Evolutionary conservation across 768 basidiomycete genomes (phyloP).

Genomic region (Floccularia luteovirens): DNA sequence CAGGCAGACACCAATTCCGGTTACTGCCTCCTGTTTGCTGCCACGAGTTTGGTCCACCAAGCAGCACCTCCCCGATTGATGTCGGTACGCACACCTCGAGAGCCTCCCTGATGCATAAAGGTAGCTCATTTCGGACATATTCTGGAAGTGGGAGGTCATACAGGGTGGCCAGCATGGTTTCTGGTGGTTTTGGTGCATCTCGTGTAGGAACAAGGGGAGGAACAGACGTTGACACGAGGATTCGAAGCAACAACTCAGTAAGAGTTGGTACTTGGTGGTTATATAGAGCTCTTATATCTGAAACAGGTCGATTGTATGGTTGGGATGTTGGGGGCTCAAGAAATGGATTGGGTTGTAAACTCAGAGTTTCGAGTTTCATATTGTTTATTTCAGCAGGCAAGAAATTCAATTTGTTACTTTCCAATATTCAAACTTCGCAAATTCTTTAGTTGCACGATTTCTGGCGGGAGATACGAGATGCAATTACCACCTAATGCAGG

Average conservation of each 20-base stretch:
- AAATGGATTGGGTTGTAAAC: constrained; percentile 57
- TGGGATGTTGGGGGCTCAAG: constrained; percentile 14
- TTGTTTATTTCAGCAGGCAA: constrained; percentile 60
- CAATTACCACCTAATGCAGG: constrained; percentile 53
- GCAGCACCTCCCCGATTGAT: constrained; percentile 15
- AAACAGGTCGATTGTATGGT: constrained; percentile 14
- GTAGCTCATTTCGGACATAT: constrained; percentile 6
- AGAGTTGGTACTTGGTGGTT: constrained; percentile 19
- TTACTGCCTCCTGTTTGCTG: constrained; percentile 14
- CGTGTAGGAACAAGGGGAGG: constrained; percentile 3
- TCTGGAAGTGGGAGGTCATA: constrained; percentile 27
- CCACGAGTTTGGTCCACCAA: constrained; percentile 2
- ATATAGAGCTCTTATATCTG: constrained; percentile 13
- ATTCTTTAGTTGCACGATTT: constrained; percentile 44
- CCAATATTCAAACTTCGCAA: constrained; percentile 57
- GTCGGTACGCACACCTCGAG: constrained; percentile 31
- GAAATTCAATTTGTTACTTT: constrained; percentile 46
- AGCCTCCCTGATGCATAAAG: constrained; percentile 17
- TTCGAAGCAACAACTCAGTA: constrained; percentile 24
- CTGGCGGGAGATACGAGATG: constrained; percentile 52
- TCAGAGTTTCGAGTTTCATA: constrained; percentile 42
- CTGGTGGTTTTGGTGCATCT: constrained; percentile 5
- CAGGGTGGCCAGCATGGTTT: constrained; percentile 20
- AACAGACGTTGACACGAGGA: constrained; percentile 20
- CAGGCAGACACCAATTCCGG: constrained; percentile 36